phyloP scores from a whole-genome alignment of 208 protist species.

The Trypanosoma brucei region DNA sequence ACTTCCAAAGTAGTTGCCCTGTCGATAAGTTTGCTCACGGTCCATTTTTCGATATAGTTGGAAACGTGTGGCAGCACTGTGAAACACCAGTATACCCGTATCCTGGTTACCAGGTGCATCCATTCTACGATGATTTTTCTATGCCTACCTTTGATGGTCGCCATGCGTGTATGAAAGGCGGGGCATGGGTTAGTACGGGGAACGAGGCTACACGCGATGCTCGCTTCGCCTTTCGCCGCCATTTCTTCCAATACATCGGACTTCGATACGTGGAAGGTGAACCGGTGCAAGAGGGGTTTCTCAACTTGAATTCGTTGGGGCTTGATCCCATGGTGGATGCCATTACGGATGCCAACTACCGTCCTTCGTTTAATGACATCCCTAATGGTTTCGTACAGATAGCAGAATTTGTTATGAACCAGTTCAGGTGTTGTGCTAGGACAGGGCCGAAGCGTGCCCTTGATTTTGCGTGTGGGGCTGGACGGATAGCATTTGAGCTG shows the following conservation, averaged over 20 bases:
- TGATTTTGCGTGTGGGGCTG: constrained; percentile 83
- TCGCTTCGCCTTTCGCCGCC: constrained; percentile 92
- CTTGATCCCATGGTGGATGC: constrained; percentile 81
- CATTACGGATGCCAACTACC: constrained; percentile 71
- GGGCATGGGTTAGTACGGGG: constrained; percentile 91
- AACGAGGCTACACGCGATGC: constrained; percentile 91
- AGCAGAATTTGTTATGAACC: constrained; percentile 43
- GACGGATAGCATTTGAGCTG: constrained; percentile 80
- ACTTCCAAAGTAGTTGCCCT: constrained; percentile 77
- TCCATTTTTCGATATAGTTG: constrained; percentile 89
- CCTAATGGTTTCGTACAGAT: constrained; percentile 70
- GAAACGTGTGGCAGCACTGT: constrained; percentile 95
- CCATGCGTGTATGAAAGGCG: constrained; percentile 94
- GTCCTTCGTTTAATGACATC: constrained; percentile 49
- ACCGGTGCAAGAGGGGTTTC: constrained; percentile 25
- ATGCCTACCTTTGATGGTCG: constrained; percentile 94
- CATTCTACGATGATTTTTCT: constrained; percentile 96
- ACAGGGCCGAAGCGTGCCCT: constrained; percentile 44
- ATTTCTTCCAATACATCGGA: constrained; percentile 96
- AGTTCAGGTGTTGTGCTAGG: constrained; percentile 53
- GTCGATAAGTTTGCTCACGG: constrained; percentile 83
- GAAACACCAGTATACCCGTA: constrained; percentile 89
- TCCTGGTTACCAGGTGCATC: constrained; percentile 88
- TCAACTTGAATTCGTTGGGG: constrained; percentile 32
- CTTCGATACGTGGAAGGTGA: constrained; percentile 88